Base-by-base conservation (phyloP, 2,329 filamentous ascomycete genomes). In the Huntiella abstrusa region DNA sequence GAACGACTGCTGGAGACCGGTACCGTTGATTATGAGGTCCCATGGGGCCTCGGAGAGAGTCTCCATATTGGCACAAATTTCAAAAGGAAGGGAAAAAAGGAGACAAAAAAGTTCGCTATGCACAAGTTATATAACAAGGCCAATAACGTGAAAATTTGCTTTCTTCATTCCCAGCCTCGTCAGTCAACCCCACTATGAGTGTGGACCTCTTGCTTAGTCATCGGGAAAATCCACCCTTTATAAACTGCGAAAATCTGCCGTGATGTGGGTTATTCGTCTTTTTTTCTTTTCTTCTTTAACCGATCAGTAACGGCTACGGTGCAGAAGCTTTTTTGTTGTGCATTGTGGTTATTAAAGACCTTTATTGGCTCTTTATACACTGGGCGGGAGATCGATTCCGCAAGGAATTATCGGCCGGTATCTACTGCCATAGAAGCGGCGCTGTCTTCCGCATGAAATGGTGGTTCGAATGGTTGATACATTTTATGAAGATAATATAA, bases 391-490 rank as follows among this genome's bases (percentile, higher is more conserved):
- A 82, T 64, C 54, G 62, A 73, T 52, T 55, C 62, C 22, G 22
- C 1, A 28, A 28, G 22, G 22, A 28, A 55, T 55, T 58, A 61
- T 73, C 79, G 69, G 75, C 77, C 77, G 78, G 80, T 85, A 85
- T 85, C 80, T 85, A 78, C 80, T 83, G 77, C 80, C 77, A 77
- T 82, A 71, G 80, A 85, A 73, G 77, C 63, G 64, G 63, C 44
- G 45, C 15, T 44, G 44, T 38, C 38, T 49, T 40, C 42, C 48
- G 60, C 68, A 68, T 84, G 80, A 83, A 73, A 75, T 77, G 77
- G 80, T 77, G 69, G 80, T 80, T 85, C 80, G 80, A 83, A 79
- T 77, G 76, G 76, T 77, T 72, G 77, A 76, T 73, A 83, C 77
- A 83, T 67, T 55, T 55, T 44, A 17, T 43, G 6, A 13, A 35